These are phyloP conservation scores for Prunus mongolica DNA, from an alignment of 306 rosid genomes.

Conservation along the genomic window DNA sequence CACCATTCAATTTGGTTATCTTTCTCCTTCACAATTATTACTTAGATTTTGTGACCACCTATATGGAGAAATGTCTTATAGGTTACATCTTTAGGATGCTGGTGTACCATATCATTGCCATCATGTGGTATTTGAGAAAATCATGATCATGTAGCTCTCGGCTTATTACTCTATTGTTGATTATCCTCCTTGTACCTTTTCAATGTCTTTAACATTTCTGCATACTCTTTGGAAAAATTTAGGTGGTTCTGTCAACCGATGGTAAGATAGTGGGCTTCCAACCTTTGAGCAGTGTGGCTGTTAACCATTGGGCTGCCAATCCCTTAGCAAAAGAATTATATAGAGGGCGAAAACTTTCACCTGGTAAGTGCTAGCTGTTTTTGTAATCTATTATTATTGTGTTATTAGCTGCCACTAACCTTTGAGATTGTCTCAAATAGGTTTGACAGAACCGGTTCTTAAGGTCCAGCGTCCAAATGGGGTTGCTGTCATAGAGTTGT, in stretches of 20 bases:
- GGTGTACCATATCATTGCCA: not conserved
- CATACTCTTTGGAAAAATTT: conserved; percentile 13
- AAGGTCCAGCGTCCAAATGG: conserved; percentile 48
- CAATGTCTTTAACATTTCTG: not conserved
- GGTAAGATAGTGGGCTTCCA: conserved; percentile 81
- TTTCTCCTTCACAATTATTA: not conserved
- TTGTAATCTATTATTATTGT: conserved; percentile 4
- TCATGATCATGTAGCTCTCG: not conserved
- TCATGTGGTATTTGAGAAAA: not conserved
- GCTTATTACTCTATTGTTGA: not conserved
- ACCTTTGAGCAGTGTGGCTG: conserved; percentile 85
- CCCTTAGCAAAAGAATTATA: conserved; percentile 84
- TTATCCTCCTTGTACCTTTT: not conserved
- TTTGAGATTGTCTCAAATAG: conserved; percentile 39
- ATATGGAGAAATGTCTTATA: not conserved
- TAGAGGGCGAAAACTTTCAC: conserved; percentile 73
- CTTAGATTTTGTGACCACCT: not conserved
- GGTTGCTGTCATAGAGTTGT: conserved; percentile 62
- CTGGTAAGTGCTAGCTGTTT: conserved; percentile 45
- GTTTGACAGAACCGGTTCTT: conserved; percentile 72
- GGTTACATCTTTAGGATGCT: not conserved
- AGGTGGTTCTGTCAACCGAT: conserved; percentile 75
- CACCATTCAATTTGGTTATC: not conserved
- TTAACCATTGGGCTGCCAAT: conserved; percentile 79
- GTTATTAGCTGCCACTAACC: conserved; percentile 7